These are phyloP conservation scores for Blastobotrys buckinghamii DNA, from an alignment of 1,139 yeast species.

Conservation along the genomic window DNA sequence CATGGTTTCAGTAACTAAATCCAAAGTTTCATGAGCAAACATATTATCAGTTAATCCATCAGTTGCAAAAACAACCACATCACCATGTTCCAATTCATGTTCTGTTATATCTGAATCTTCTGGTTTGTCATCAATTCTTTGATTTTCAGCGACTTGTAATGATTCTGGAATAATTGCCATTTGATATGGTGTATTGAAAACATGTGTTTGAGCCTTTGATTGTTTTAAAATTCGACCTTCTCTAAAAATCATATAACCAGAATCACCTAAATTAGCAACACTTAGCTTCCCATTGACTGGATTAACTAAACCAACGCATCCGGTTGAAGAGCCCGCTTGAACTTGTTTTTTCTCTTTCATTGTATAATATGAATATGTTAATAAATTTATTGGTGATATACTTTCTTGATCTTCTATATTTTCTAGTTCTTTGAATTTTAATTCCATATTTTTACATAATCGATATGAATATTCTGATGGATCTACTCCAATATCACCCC, in stretches of 20 bases:
- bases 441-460: slow-evolving; percentile 31
- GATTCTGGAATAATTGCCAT: slow-evolving; percentile 74
- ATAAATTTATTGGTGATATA: slow-evolving; percentile 15
- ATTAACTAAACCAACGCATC: slow-evolving; percentile 73
- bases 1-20: slow-evolving; percentile 33
- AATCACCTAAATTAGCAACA: slow-evolving; percentile 86
- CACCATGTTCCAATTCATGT: slow-evolving; percentile 45
- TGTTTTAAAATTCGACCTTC: slow-evolving; percentile 55
- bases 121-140: slow-evolving; percentile 51
- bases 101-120: slow-evolving; percentile 40
- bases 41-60: slow-evolving; percentile 94
- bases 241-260: slow-evolving; percentile 87
- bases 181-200: slow-evolving; percentile 89
- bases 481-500: slow-evolving; percentile 90
- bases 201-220: slow-evolving; percentile 77
- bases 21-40: slow-evolving; percentile 63
- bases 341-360: slow-evolving; percentile 53
- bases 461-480: slow-evolving; percentile 43
- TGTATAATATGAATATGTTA: slow-evolving; percentile 49
- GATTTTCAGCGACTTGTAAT: slow-evolving; percentile 28
- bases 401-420: slow-evolving; percentile 8
- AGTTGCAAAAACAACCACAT: slow-evolving; percentile 78
- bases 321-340: slow-evolving; percentile 94
- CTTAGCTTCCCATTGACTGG: slow-evolving; percentile 46
- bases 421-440: slow-evolving; percentile 16